phyloP scores from a whole-genome alignment of 176 grass and related monocot species.

The Alopecurus myosuroides region DNA sequence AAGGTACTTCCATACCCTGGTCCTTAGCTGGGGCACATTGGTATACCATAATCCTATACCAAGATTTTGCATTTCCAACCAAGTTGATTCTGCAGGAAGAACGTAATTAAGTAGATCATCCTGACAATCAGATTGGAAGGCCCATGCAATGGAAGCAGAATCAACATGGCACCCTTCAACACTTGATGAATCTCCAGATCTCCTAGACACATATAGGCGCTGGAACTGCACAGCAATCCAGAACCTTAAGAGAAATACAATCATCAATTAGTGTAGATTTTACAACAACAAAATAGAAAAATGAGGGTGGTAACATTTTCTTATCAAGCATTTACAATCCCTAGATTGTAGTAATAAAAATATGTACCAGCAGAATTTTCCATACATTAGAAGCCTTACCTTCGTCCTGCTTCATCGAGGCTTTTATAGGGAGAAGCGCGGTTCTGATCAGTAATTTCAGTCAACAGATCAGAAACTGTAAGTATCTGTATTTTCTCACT shows the following conservation, averaged over 20 bases:
- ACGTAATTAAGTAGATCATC: slow-evolving; percentile 93
- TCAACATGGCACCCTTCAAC: slow-evolving; percentile 38
- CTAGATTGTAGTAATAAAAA: slow-evolving; percentile 11
- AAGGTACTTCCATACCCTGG: slow-evolving; percentile 55
- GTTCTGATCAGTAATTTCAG: slow-evolving; percentile 69
- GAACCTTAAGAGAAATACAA: slow-evolving; percentile 78
- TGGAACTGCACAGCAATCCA: slow-evolving; percentile 87
- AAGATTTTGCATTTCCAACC: slow-evolving; percentile 80
- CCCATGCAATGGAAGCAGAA: slow-evolving; percentile 82
- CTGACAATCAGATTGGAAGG: slow-evolving; percentile 92
- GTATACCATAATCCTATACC: slow-evolving; percentile 89
- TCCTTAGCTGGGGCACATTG: slow-evolving; percentile 65
- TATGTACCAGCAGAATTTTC: slow-evolving; percentile 9
- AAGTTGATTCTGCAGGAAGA: slow-evolving; percentile 71
- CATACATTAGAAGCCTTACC: slow-evolving; percentile 40
- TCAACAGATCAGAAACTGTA: slow-evolving; percentile 79
- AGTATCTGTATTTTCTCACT: slow-evolving; percentile 69
- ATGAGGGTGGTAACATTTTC: slow-evolving; percentile 2
- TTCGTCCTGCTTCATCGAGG: slow-evolving; percentile 84
- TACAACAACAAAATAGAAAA: neutral
- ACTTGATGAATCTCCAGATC: slow-evolving; percentile 30
- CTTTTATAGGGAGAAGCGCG: slow-evolving; percentile 72
- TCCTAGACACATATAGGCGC: slow-evolving; percentile 41
- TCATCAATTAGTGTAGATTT: slow-evolving; percentile 27
- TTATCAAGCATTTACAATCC: slow-evolving; percentile 1